Evolutionary conservation across 768 basidiomycete genomes (phyloP).

Genomic region (Mycena metata): DNA sequence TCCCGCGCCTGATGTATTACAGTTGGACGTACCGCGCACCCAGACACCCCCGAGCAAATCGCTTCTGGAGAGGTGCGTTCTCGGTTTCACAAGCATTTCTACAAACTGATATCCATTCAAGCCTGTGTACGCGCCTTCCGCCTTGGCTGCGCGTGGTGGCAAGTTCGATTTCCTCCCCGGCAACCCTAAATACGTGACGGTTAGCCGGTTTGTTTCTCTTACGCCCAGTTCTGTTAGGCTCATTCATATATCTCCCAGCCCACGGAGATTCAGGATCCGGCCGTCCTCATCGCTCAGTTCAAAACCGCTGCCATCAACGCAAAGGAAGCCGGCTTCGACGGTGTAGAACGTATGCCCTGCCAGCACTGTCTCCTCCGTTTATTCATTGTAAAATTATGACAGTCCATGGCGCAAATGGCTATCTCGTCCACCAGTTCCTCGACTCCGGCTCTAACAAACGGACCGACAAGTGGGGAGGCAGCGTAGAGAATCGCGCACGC

Average conservation of each 20-base stretch:
- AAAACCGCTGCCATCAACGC: conserved; percentile 38
- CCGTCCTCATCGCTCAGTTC: conserved; percentile 44
- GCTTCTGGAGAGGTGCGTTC: no score
- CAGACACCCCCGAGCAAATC: conserved; percentile 45
- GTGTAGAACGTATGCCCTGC: conserved; percentile 28
- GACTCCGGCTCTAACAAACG: conserved; percentile 10
- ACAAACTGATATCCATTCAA: no score
- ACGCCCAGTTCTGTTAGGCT: no score
- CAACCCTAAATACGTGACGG: no score
- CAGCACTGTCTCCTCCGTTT: not conserved
- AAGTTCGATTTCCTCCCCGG: no score
- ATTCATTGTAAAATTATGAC: not conserved
- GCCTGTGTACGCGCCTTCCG: no score
- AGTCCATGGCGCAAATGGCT: conserved; percentile 62
- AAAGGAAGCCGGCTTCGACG: conserved; percentile 49
- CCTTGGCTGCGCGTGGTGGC: no score
- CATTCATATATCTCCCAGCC: conserved; percentile 33
- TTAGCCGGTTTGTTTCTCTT: no score
- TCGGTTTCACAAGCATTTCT: no score
- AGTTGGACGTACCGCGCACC: conserved; percentile 44
- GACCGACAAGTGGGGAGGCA: conserved; percentile 13
- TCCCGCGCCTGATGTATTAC: no score
- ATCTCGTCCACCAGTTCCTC: conserved; percentile 4
- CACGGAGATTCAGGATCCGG: conserved; percentile 48
- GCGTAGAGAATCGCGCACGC: conserved; percentile 34